Conservation (phyloP, 2,329 filamentous ascomycete genomes). For the Ceratocystis harringtonii region DNA sequence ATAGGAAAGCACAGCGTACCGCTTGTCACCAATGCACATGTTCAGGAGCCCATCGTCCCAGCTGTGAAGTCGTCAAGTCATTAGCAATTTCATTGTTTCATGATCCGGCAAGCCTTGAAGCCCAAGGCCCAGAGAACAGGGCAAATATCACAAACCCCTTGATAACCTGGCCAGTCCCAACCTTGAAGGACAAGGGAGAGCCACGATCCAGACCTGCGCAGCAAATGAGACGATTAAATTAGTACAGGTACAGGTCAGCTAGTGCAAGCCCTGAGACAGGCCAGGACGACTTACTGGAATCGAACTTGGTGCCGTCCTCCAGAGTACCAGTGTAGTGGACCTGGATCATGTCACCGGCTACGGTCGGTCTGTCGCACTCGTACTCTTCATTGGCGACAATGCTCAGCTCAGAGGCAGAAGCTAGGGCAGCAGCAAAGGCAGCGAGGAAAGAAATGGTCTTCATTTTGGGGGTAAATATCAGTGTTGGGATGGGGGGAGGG, state of each 20-base stretch:
- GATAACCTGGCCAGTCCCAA: slow-evolving; percentile 76
- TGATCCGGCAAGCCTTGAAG: not conserved
- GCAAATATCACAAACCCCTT: slow-evolving; percentile 47
- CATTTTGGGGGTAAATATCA: slow-evolving; percentile 26
- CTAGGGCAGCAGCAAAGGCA: slow-evolving; percentile 32
- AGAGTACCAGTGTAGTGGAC: slow-evolving; percentile 86
- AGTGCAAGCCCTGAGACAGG: not conserved
- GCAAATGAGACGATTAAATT: slow-evolving; percentile 3
- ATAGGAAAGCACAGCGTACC: slow-evolving; percentile 26
- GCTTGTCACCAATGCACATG: slow-evolving; percentile 94
- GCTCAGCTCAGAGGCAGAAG: slow-evolving; percentile 49
- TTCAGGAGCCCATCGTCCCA: slow-evolving; percentile 84
- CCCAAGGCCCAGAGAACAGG: not conserved
- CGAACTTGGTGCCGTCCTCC: slow-evolving; percentile 64
- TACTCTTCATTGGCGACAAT: slow-evolving; percentile 62
- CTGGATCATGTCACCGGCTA: slow-evolving; percentile 61
- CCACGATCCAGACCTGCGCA: slow-evolving; percentile 54
- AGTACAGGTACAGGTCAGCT: slow-evolving; percentile 2
- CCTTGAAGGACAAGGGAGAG: slow-evolving; percentile 58
- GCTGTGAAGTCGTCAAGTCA: slow-evolving; percentile 26
- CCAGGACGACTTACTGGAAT: slow-evolving; percentile 42
- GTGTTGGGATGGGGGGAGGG: not conserved
- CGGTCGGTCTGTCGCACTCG: slow-evolving; percentile 64
- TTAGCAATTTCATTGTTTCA: slow-evolving; percentile 19
- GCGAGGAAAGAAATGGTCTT: slow-evolving; percentile 35